phyloP scores from a whole-genome alignment of 1,284 basidiomycete species.

The Coniferiporia sulphurascens region DNA sequence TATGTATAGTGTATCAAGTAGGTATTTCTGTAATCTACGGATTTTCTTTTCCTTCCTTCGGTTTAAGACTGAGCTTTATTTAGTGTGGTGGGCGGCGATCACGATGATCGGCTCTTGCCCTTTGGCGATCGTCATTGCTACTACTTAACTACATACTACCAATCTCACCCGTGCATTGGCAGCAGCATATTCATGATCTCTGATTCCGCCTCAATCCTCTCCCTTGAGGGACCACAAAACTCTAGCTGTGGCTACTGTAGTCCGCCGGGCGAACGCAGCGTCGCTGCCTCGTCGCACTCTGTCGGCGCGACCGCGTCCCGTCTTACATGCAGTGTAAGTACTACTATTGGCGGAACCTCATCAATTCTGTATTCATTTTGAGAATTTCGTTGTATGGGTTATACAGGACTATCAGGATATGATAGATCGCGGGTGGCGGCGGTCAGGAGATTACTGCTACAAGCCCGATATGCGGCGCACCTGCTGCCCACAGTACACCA shows the following conservation, averaged over 20 bases:
- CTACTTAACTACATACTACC: background rate
- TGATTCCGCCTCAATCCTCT: background rate
- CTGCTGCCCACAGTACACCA: conserved; percentile 93
- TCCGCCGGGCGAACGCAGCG: conserved; percentile 33
- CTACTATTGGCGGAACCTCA: background rate
- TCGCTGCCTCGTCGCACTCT: conserved; percentile 30
- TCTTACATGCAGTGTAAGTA: conserved; percentile 48
- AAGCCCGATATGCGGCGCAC: conserved; percentile 78
- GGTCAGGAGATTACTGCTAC: conserved; percentile 79
- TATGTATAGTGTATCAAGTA: conserved; percentile 5
- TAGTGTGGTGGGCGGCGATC: background rate
- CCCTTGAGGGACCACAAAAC: conserved; percentile 14
- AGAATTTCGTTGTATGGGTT: background rate
- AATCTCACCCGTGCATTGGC: background rate
- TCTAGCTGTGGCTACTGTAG: conserved; percentile 44
- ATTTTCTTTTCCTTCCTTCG: background rate
- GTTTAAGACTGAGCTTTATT: background rate
- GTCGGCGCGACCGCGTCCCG: conserved; percentile 33
- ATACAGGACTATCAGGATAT: conserved; percentile 68
- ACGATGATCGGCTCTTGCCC: background rate
- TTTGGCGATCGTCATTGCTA: background rate
- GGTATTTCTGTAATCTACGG: background rate
- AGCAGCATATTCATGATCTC: too few species aligned
- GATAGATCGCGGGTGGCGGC: conserved; percentile 87
- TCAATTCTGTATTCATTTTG: conserved; percentile 5